Evolutionary conservation across 2,329 filamentous ascomycete genomes (phyloP).

Genomic region (Penicillium sp.): DNA sequence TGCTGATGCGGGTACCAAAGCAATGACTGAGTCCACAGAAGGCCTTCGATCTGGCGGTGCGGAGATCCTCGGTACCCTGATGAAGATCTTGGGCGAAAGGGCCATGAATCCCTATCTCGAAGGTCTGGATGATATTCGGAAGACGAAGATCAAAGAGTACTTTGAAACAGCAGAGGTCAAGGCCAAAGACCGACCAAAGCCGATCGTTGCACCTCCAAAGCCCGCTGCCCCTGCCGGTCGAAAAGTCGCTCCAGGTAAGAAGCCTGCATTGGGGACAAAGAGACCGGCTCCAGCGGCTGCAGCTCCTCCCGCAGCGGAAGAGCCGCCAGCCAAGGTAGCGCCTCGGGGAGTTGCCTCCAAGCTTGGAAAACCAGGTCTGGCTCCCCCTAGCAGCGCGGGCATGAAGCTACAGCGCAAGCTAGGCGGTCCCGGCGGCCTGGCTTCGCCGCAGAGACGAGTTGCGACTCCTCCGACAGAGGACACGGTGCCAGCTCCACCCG

Average conservation of each 20-base stretch:
- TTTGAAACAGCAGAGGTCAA: conserved; percentile 76
- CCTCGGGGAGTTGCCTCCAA: conserved; percentile 41
- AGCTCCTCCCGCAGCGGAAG: conserved; percentile 11
- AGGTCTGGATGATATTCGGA: conserved; percentile 89
- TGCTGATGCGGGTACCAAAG: conserved; percentile 81
- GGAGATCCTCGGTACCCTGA: conserved; percentile 85
- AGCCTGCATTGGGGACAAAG: conserved; percentile 44
- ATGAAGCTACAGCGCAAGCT: conserved; percentile 42
- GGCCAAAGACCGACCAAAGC: conserved; percentile 87
- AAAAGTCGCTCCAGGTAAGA: conserved; percentile 50
- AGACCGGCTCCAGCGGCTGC: conserved; percentile 42
- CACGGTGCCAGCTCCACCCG: conserved; percentile 34
- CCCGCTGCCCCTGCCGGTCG: conserved; percentile 52
- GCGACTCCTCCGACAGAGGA: conserved; percentile 42
- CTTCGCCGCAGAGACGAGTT: conserved; percentile 40
- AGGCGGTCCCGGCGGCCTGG: conserved; percentile 35
- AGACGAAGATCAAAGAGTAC: conserved; percentile 92
- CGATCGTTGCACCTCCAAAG: conserved; percentile 56
- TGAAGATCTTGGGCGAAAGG: conserved; percentile 97
- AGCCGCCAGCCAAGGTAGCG: conserved; percentile 41
- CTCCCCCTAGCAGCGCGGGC: conserved; percentile 35
- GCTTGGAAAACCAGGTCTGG: conserved; percentile 39
- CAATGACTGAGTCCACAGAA: conserved; percentile 83
- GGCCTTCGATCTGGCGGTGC: conserved; percentile 80
- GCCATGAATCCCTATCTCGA: conserved; percentile 91